Conservation (phyloP, 257 asterid genomes). For the Scutellaria baicalensis region DNA sequence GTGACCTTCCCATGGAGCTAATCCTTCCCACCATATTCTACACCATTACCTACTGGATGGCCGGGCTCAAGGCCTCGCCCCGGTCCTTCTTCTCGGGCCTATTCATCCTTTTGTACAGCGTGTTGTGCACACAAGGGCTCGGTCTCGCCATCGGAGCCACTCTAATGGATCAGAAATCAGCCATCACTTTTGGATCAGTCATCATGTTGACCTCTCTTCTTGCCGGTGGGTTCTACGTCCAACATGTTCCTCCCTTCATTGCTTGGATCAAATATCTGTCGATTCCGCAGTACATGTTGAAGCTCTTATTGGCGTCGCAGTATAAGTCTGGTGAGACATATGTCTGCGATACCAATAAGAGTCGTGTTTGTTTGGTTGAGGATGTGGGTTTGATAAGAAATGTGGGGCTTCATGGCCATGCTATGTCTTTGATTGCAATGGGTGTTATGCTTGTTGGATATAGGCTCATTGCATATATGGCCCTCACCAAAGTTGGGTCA, state of each 20-base stretch:
- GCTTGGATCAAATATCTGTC: constrained; percentile 69
- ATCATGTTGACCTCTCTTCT: constrained; percentile 46
- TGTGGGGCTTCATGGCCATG: constrained; percentile 37
- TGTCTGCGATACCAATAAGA: constrained; percentile 16
- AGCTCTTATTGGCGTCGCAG: constrained; percentile 52
- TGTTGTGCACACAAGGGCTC: constrained; percentile 49
- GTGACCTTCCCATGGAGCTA: constrained; percentile 76
- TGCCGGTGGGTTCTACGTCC: constrained; percentile 56
- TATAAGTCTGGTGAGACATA: constrained; percentile 39
- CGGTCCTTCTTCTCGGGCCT: constrained; percentile 37
- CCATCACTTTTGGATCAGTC: constrained; percentile 48
- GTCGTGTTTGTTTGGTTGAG: constrained; percentile 37
- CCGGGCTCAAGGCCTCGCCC: constrained; percentile 39
- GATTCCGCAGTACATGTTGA: constrained; percentile 37
- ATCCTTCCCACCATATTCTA: constrained; percentile 58
- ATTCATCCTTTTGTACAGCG: constrained; percentile 33
- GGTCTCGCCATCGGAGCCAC: constrained; percentile 81
- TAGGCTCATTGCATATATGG: constrained; percentile 61
- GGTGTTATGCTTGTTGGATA: constrained; percentile 58
- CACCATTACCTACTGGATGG: constrained; percentile 66
- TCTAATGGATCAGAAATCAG: constrained; percentile 44
- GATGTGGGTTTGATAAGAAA: constrained; percentile 45
- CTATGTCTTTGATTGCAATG: constrained; percentile 28
- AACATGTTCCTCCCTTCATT: constrained; percentile 48
- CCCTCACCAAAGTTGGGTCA: constrained; percentile 58